Base-by-base conservation (phyloP, 805 yeast species). In the Yarrowia keelungensis region DNA sequence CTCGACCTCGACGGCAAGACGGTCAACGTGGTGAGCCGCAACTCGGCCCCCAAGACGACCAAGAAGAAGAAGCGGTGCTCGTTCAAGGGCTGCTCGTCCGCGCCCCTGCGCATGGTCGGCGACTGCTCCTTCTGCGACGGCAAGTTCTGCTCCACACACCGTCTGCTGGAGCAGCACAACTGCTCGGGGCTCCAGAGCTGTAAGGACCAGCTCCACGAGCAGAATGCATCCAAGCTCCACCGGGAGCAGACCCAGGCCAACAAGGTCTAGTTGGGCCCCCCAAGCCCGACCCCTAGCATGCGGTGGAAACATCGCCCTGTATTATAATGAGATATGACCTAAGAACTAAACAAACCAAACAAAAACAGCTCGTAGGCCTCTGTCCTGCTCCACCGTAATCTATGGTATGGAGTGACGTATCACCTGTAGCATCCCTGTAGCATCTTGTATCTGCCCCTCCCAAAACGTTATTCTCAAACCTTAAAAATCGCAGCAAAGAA, bases 111-210 rank as follows among this genome's bases (percentile, higher is more conserved):
- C 32, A 84, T 85, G 62, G 85, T 91, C 53, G 97, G 97, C 59
- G 92, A 89, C 76, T 92, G 97, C 78, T 84, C 87, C 67, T 89
- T 88, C 76, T 92, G 97, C 78, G 85, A 86, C 59, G 96, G 97
- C 54, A 89, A 88, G 75, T 92, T 86, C 78, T 92, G 97, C 78
- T 89, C 94, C 41, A 89, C 89, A 74, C 97, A 92, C 80, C 84
- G 97, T 69, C 81, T 92, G 69, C 82, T 92, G 79, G 97, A 92
- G 78, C 92, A 88, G 77, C 97, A 92, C 79, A 77, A 83, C 70
- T 92, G 97, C 76, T 82, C 84, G 69, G 97, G 95, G 8, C 83
- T 92, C 70, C 89, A 88, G 75, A 83, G 81, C 72, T 91, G 96
- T 81, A 91, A 91, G 81, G 93, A 91, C 74, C 86, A 84, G 74